Evolutionary conservation across 31 red algal genomes (phyloP), one percentile per base, ranked within the genome.

Genomic region (Porphyra umbilicalis): DNA sequence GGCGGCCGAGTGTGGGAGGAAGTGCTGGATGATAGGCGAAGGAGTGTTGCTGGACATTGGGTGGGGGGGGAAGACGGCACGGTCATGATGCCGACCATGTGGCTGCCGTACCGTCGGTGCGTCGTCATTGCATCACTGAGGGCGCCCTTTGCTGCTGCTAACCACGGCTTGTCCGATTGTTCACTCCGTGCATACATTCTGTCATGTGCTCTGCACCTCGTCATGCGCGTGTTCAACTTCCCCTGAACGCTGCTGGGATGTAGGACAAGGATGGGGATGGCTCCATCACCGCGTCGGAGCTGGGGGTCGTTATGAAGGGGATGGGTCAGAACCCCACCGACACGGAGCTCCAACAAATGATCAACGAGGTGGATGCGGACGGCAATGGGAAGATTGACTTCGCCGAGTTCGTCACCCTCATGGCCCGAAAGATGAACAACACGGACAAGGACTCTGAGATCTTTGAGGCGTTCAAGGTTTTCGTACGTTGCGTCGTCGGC

Each of bases 361-460:
- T 98, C 32, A 88, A 88, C 57, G 92, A 95, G 67, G 92, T 98
- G 39, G 96, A 98, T 75, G 90, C 90, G 39, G 96, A 98, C 67
- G 92, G 96, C 11, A 90, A 91, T 38, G 96, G 96, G 4, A 91
- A 88, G 16, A 98, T 98, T 38, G 96, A 98, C 77, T 98, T 98
- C 86, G 90, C 87, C 39, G 96, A 98, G 82, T 98, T 98, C 85
- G 85, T 95, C 10, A 88, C 92, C 34, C 88, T 98, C 71, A 95
- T 98, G 90, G 90, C 92, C 0, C 39, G 96, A 18, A 89, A 95
- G 82, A 95, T 95, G 96, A 95, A 94, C 88, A 92, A 92, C 75
- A 87, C 85, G 33, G 92, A 95, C 80, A 85, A 85, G n/a, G 96
- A 93, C 44, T 85, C 85, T 25, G 96, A 98, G 67, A 90, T 98